These are phyloP conservation scores for Penicillium antarcticum DNA, from an alignment of 495 filamentous ascomycete species.

Conservation along the genomic window DNA sequence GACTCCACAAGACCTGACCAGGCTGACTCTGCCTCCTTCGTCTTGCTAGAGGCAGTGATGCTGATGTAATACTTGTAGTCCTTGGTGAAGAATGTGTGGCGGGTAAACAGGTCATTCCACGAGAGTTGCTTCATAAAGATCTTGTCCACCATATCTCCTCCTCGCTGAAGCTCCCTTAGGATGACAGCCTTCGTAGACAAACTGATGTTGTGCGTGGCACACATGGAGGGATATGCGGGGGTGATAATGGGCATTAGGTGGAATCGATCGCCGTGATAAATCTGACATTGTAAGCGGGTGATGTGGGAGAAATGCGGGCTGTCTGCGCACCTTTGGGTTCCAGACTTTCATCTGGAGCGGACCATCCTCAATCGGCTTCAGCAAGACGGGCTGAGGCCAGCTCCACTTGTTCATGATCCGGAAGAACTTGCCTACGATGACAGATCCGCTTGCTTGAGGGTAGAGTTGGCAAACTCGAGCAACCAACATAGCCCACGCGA, in stretches of 20 bases:
- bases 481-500: slow-evolving; percentile 97
- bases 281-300: slow-evolving; percentile 36
- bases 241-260: slow-evolving; percentile 98
- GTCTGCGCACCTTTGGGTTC: slow-evolving; percentile 76
- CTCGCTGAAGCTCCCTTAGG: slow-evolving; percentile 75
- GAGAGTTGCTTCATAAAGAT: slow-evolving; percentile 69
- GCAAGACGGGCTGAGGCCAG: slow-evolving; percentile 87
- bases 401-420: slow-evolving; percentile 84
- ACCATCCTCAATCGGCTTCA: slow-evolving; percentile 85
- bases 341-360: slow-evolving; percentile 79
- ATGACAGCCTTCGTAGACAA: slow-evolving; percentile 81
- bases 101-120: slow-evolving; percentile 86
- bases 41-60: slow-evolving; percentile 79
- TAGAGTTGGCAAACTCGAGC: slow-evolving; percentile 97
- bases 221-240: slow-evolving; percentile 94
- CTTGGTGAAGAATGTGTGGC: slow-evolving; percentile 86
- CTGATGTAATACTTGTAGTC: slow-evolving; percentile 94
- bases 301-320: background rate
- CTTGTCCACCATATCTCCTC: slow-evolving; percentile 70
- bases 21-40: slow-evolving; percentile 75
- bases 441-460: slow-evolving; percentile 81
- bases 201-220: slow-evolving; percentile 90
- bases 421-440: slow-evolving; percentile 91
- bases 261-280: slow-evolving; percentile 74
- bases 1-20: slow-evolving; percentile 95